These are phyloP conservation scores for Leucocoprinus sp. DNA, from an alignment of 768 basidiomycete genomes.

Conservation along the genomic window DNA sequence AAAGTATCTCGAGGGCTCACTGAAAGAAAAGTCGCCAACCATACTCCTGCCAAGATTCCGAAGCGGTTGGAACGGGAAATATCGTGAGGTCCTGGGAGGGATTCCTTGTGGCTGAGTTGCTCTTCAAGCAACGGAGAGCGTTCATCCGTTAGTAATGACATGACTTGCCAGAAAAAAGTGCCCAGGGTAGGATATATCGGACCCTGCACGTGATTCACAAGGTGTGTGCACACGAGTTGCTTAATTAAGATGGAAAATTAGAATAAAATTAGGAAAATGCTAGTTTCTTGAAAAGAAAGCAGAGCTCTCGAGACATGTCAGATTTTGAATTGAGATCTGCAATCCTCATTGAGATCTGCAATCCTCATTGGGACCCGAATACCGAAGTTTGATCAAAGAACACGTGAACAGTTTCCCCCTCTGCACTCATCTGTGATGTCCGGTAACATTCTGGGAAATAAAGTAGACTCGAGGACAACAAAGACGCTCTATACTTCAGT, in stretches of 20 bases:
- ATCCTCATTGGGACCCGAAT: too few relatives aligned
- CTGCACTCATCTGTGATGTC: too few relatives aligned
- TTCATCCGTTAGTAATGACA: slow-evolving; percentile 19
- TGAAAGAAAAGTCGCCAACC: slow-evolving; percentile 66
- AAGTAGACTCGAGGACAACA: neutral
- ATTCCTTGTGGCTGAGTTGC: slow-evolving; percentile 13
- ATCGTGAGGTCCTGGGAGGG: slow-evolving; percentile 45
- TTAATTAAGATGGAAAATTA: too few relatives aligned
- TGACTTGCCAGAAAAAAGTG: slow-evolving; percentile 5
- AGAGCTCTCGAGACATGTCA: too few relatives aligned
- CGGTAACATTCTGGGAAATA: too few relatives aligned
- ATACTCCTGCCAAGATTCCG: slow-evolving; percentile 65
- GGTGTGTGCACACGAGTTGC: too few relatives aligned
- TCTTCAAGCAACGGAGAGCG: slow-evolving; percentile 25
- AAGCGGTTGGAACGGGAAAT: slow-evolving; percentile 51
- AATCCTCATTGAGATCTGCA: too few relatives aligned
- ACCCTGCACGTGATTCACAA: neutral
- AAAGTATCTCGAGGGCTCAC: slow-evolving; percentile 30
- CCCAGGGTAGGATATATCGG: neutral
- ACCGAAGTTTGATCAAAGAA: neutral
- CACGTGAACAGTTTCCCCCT: too few relatives aligned
- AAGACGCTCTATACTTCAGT: slow-evolving; percentile 7
- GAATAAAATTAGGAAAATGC: too few relatives aligned
- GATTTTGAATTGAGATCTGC: too few relatives aligned
- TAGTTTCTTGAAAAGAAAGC: too few relatives aligned